Percentiles rank a stretch among this genome's conserved stretches.
Conservation (phyloP, 352 stramenopile species). For the Blastocystis sp. region DNA sequence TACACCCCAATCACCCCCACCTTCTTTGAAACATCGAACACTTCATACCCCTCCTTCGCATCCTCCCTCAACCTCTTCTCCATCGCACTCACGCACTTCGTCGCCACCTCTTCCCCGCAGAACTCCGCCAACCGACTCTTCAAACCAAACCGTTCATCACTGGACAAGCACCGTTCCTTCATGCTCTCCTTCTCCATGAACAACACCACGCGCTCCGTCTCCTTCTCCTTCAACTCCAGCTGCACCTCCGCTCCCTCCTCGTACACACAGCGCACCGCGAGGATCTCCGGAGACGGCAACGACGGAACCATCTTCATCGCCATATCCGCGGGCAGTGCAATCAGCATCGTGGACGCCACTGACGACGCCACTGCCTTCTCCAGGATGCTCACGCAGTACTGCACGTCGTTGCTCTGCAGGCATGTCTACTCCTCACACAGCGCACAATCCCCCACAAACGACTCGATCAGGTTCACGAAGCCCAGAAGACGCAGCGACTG, state of each 20-base stretch:
- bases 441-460: neutral
- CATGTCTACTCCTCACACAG: neutral
- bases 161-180: neutral
- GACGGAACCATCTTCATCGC: neutral
- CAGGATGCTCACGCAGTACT: slow-evolving; percentile 51
- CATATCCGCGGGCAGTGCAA: slow-evolving; percentile 2
- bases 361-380: slow-evolving; percentile 2
- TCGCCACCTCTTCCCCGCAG: neutral
- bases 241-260: slow-evolving; percentile 7
- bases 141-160: slow-evolving; percentile 20
- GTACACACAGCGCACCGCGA: neutral
- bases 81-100: neutral
- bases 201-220: slow-evolving; percentile 13
- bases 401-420: neutral
- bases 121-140: neutral
- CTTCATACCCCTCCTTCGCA: neutral
- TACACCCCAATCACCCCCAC: slow-evolving; percentile 11
- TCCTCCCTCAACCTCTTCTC: slow-evolving; percentile 16
- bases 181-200: neutral
- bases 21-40: slow-evolving; percentile 32
- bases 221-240: slow-evolving; percentile 35
- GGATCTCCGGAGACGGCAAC: slow-evolving; percentile 5
- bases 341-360: slow-evolving; percentile 16
- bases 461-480: slow-evolving; percentile 24
- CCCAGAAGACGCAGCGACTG: slow-evolving; percentile 3